Evolutionary conservation across 164 flowering plant genomes (phyloP), one percentile per base, ranked within the genome.

Genomic region (Umbilicus rupestris): DNA sequence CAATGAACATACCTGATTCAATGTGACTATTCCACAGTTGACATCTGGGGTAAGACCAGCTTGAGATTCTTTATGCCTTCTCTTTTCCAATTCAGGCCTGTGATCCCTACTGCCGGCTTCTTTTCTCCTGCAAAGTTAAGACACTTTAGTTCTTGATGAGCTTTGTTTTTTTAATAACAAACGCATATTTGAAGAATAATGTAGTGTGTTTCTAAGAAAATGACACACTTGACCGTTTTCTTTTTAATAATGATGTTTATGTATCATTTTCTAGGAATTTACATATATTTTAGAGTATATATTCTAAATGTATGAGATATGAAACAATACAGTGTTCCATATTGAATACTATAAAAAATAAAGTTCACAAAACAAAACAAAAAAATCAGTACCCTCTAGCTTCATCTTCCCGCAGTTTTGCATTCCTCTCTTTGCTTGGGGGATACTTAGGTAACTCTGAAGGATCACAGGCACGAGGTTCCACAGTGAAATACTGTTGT

Each of bases 31-130:
- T 67, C 89, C 99, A 39, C 96, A 96, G 84, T 94, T 94, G 41
- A 96, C 96, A 77, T 87, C 89, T 67, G 97, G 96, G 20, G 96
- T 96, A n/a, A 96, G 96, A 59, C 84, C 63, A 22, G 97, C 96
- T 66, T 86, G 84, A 63, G 92, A 85, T 66, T 91, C 97, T 73
- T 87, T 81, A 46, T 77, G 68, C 73, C 76, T 88, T 80, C 78
- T 90, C 73, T 83, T 83, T 72, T 86, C 91, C 31, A 63, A 78
- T 47, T 88, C 92, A 58, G 52, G 37, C 70, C 82, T 80, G 42
- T 80, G 88, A 50, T 80, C 84, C 81, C 83, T 89, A 67, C 68
- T 77, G 65, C 84, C 86, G 37, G 77, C 79, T 57, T 81, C 82
- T 71, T 80, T 84, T 86, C 78, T 89, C 73, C 97, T 91, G 60